Evolutionary conservation across 345 rosid species (phyloP), one percentile per base, ranked within the genome.

Genomic region (Carallia pectinifolia): DNA sequence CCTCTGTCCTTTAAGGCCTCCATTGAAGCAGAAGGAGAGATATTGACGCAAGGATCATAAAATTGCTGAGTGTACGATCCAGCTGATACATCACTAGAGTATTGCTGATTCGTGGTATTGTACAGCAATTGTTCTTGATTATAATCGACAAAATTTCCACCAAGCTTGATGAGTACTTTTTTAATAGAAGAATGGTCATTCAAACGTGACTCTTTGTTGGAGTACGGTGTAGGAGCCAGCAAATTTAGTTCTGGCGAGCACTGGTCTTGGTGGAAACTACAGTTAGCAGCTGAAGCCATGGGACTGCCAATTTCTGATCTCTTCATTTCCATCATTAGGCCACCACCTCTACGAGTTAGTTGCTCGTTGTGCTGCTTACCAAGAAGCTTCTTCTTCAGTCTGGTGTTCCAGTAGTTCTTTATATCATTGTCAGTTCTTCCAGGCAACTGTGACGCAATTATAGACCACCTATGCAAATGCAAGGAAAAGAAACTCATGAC

Each of bases 111-210:
- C 0, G 72, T 59, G 9, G 71, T 58, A 27, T 67, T 56, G 6
- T 47, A 65, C 53, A 70, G 60, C 23, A 58, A 62, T 2, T 69
- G 74, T 38, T 67, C 36, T 56, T 56, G 60, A 64, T 76, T 70
- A 36, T 69, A 69, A 50, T 71, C 67, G 8, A 76, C 83, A 65
- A 88, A 83, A 64, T 74, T 80, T 66, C 90, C 90, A 62, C 86
- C 90, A 13, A 88, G 89, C 80, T 85, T 85, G 79, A 80, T 67
- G n/a, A 88, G 84, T 53, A 86, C 61, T 53, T 82, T 86, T 74
- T 83, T 75, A 67, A 88, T 80, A 0, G 90, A 80, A 17, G 81
- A 74, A 63, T 84, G 86, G 71, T 83, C 82, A 37, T 75, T 77
- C 54, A 78, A 58, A 52, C 69, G 70, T 7, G 56, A 82, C 37